Base-by-base conservation (phyloP, 345 rosid species). In the Lepidium africanum region DNA sequence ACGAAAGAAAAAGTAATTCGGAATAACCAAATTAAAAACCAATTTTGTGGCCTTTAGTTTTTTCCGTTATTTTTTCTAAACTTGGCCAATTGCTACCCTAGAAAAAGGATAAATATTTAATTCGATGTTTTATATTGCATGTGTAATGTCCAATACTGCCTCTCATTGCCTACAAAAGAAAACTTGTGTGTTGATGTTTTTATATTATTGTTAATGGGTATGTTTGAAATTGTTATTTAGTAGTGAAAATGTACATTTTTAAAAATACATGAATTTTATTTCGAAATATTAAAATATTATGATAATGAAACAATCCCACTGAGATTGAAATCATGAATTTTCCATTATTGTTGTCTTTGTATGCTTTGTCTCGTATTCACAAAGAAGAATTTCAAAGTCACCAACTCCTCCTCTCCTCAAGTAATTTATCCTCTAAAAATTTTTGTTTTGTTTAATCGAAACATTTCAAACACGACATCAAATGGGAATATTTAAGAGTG, bases 321-420 rank as follows among this genome's bases (percentile, higher is more conserved):
- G 56, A 73, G 77, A 17, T 51, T 55, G 41, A 59, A 50, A 51
- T 36, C 35, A 32, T 37, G 21, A 53, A 38, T 49, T 57, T 49
- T 41, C 3, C 23, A 35, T 17, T 35, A 5, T 37, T 27, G 0
- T 60, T 74, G 78, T 74, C 78, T 68, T 7, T 39, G 21, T 55
- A 55, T 68, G 60, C 36, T 68, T 68, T 74, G 74, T 74, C 69
- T 62, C 45, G 4, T 62, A 21, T 68, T 61, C 45, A 55, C 60
- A 68, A 27, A 45, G 73, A 67, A 60, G 73, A 67, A 74, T 60
- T 59, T 53, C 19, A 47, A 30, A 54, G 69, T 19, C 65, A 74
- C 78, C 78, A 68, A 75, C 63, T 60, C 63, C 69, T 49, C 52
- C 68, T 72, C 56, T 59, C 36, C 40, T 68, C 73, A 68, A 54